A percentile compares a stretch with the other conserved stretches of the same genome.
These are phyloP conservation scores for Suillus plorans DNA, from an alignment of 768 basidiomycete species.

Conservation along the genomic window DNA sequence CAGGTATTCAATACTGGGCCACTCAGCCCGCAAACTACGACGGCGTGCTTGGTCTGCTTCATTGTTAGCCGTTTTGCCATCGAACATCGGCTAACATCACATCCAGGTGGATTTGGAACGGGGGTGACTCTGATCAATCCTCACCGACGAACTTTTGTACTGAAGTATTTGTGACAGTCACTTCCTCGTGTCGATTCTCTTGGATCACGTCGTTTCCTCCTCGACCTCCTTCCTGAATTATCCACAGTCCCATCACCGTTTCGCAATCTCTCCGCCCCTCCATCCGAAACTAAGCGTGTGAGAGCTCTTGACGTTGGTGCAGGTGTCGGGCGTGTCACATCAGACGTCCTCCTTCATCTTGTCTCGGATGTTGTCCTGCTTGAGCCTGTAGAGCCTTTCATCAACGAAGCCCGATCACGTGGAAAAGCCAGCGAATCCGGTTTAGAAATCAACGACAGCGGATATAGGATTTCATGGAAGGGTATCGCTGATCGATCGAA, in stretches of 20 bases:
- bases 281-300: constrained; percentile 38
- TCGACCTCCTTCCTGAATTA: constrained; percentile 78
- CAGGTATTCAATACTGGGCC: constrained; percentile 87
- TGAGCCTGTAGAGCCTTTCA: constrained; percentile 82
- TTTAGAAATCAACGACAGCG: constrained; percentile 35
- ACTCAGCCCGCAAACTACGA: constrained; percentile 78
- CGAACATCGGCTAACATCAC: constrained; percentile 33
- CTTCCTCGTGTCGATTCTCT: constrained; percentile 90
- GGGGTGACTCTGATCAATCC: constrained; percentile 36
- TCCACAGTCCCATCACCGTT: constrained; percentile 75
- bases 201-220: constrained; percentile 84
- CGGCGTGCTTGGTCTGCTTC: constrained; percentile 73
- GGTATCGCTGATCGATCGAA: constrained; percentile 63
- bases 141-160: neutral
- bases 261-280: constrained; percentile 41
- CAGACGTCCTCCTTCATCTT: constrained; percentile 85
- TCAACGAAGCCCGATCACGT: constrained; percentile 62
- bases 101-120: constrained; percentile 53
- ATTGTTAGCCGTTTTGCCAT: constrained; percentile 6
- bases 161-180: constrained; percentile 46
- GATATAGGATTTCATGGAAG: constrained; percentile 49
- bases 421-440: constrained; percentile 28
- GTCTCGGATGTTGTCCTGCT: constrained; percentile 85
- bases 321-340: constrained; percentile 90
- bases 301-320: constrained; percentile 92